Base-by-base conservation (phyloP, 2,329 filamentous ascomycete species). In the Fusarium armeniacum region DNA sequence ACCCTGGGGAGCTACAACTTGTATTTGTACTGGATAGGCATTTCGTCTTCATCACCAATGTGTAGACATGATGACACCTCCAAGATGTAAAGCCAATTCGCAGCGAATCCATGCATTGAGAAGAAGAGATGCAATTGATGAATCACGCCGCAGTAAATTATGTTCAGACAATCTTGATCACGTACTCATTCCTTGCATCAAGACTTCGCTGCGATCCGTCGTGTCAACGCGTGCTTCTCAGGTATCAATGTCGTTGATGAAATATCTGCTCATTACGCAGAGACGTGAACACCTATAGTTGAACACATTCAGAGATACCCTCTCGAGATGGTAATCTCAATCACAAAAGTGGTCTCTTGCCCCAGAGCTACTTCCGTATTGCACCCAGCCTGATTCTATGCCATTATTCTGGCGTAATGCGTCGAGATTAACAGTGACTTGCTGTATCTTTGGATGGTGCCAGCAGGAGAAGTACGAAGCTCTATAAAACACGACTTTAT, bases 251-350 rank as follows among this genome's bases (percentile, higher is more conserved):
- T 38, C 18, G 35, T 5, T 22, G 11, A 13, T 40, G 20, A 40
- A 22, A 8, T 12, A 12, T 13, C 20, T 40, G 11, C 20, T 15
- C 20, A 40, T 22, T 3, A 40, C 38, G n/a, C 13, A 9, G 10
- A 20, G 36, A 20, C 10, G 5, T 20, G 10, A 6, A 20, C 2
- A 20, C 2, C 9, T 15, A 1, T 22, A 3, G 8, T 15, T 9
- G 6, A 1, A 15, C n/a, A 22, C 2, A 1, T 22, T 8, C 3
- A 26, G 3, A 3, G 24, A 26, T 26, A 7, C 24, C 24, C 24
- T 26, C 24, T 26, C 7, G 24, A 26, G 24, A 15, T 22, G n/a
- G 11, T 3, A 20, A 3, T 13, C n/a, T 40, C 2, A 3, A 4
- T 40, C 36, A 20, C n/a, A 6, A 7, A 7, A 4, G n/a, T 6